phyloP scores from a whole-genome alignment of 176 grass and related monocot species.

The Ampelocalamus luodianensis region DNA sequence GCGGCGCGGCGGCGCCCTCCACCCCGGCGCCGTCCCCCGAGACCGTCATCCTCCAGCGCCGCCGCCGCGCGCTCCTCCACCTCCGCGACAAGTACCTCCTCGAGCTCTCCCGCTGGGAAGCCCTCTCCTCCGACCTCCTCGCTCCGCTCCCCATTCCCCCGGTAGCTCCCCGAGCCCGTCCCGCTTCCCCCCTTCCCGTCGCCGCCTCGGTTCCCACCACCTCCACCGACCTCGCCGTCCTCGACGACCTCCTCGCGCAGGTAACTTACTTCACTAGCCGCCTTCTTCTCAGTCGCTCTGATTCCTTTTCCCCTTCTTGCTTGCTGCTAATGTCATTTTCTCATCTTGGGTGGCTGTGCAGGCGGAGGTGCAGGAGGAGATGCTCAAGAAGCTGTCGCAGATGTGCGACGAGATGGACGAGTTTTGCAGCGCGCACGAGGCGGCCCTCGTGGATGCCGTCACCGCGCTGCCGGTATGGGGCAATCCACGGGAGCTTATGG shows the following conservation, averaged over 20 bases:
- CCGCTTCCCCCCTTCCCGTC: neutral
- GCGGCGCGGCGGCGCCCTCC: slow-evolving; percentile 4
- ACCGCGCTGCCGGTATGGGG: slow-evolving; percentile 50
- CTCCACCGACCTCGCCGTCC: slow-evolving; percentile 11
- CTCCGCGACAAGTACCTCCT: slow-evolving; percentile 52
- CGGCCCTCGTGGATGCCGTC: slow-evolving; percentile 32
- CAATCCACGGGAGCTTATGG: slow-evolving; percentile 44
- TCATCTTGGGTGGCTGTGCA: slow-evolving; percentile 22
- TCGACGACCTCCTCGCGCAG: slow-evolving; percentile 36
- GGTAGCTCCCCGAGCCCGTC: neutral
- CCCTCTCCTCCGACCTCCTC: slow-evolving; percentile 30
- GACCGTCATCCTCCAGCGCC: slow-evolving; percentile 40
- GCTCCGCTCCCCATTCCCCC: slow-evolving; percentile 13
- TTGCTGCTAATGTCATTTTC: neutral
- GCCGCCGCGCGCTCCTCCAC: slow-evolving; percentile 47
- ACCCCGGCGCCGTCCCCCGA: slow-evolving; percentile 3
- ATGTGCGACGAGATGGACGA: slow-evolving; percentile 32
- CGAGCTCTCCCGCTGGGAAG: slow-evolving; percentile 65
- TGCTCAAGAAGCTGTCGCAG: neutral
- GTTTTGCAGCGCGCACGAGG: slow-evolving; percentile 36
- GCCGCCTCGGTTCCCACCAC: neutral
- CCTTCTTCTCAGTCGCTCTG: neutral
- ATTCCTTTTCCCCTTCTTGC: neutral
- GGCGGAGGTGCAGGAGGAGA: slow-evolving; percentile 20
- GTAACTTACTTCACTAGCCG: slow-evolving; percentile 13